Evolutionary conservation across 805 yeast genomes (phyloP).

Genomic region (Ascoidea rubescens): DNA sequence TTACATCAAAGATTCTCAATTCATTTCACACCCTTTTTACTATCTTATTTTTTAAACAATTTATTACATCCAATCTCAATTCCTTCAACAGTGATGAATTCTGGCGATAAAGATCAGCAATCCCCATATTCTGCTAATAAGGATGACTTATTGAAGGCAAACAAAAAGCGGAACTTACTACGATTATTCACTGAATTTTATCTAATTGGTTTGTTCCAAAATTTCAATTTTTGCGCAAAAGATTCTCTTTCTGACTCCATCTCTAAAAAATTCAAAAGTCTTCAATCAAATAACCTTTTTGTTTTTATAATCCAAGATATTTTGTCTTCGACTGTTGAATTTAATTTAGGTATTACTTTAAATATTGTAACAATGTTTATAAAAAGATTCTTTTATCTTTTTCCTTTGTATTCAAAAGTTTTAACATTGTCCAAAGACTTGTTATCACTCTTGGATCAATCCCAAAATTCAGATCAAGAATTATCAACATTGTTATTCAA

Average conservation of each 20-base stretch:
- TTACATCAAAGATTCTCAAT: slow-evolving; percentile 62
- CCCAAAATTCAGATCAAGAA: too few species aligned
- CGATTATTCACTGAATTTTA: slow-evolving; percentile 44
- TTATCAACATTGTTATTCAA: not conserved
- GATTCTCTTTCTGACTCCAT: slow-evolving; percentile 24
- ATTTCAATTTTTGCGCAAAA: slow-evolving; percentile 26
- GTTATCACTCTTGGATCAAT: slow-evolving; percentile 1
- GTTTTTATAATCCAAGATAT: not conserved
- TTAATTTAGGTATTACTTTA: not conserved
- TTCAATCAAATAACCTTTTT: not conserved
- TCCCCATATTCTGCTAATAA: slow-evolving; percentile 15
- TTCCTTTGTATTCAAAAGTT: not conserved
- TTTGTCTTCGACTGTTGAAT: not conserved
- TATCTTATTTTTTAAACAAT: slow-evolving; percentile 27
- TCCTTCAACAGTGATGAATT: slow-evolving; percentile 11
- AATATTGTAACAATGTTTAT: not conserved
- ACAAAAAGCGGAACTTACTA: slow-evolving; percentile 31
- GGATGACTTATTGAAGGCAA: slow-evolving; percentile 27
- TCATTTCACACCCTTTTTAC: slow-evolving; percentile 35
- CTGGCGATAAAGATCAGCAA: slow-evolving; percentile 16
- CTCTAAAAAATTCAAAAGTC: not conserved
- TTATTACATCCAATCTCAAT: slow-evolving; percentile 15
- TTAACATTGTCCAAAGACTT: not conserved
- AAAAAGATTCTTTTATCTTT: not conserved
- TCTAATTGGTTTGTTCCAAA: slow-evolving; percentile 39